Conservation (phyloP, 129 eudicot genomes). For the Ambrosia trifida region DNA sequence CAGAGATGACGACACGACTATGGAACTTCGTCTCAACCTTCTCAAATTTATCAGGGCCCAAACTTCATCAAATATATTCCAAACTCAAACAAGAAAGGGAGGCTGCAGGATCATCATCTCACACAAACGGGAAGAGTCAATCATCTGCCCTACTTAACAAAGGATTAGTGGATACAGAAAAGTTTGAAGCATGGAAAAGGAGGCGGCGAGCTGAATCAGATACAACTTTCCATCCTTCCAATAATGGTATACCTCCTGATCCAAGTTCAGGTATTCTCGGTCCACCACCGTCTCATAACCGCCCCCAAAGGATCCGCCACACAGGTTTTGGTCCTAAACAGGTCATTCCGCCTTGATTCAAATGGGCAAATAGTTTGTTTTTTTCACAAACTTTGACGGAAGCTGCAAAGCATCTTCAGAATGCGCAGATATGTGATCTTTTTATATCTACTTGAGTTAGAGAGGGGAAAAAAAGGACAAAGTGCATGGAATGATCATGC, state of each 20-base stretch:
- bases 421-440: neutral
- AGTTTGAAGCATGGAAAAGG: constrained; percentile 90
- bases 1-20: constrained; percentile 86
- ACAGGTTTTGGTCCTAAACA: neutral
- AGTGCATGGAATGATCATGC: neutral
- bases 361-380: neutral
- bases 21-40: constrained; percentile 92
- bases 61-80: constrained; percentile 75
- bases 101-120: constrained; percentile 66
- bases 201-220: constrained; percentile 70
- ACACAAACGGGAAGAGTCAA: constrained; percentile 53
- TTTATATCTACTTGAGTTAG: neutral
- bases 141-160: constrained; percentile 37
- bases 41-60: constrained; percentile 81
- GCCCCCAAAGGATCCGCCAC: neutral
- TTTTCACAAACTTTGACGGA: neutral
- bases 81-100: constrained; percentile 84
- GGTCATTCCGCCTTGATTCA: neutral
- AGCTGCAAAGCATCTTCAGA: constrained; percentile 7
- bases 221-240: constrained; percentile 33
- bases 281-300: constrained; percentile 59
- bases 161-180: constrained; percentile 58
- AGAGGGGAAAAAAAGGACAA: neutral
- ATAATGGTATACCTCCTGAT: constrained; percentile 28
- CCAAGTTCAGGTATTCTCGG: constrained; percentile 83